Conservation (phyloP, 805 yeast species). For the Wickerhamiella brachini region DNA sequence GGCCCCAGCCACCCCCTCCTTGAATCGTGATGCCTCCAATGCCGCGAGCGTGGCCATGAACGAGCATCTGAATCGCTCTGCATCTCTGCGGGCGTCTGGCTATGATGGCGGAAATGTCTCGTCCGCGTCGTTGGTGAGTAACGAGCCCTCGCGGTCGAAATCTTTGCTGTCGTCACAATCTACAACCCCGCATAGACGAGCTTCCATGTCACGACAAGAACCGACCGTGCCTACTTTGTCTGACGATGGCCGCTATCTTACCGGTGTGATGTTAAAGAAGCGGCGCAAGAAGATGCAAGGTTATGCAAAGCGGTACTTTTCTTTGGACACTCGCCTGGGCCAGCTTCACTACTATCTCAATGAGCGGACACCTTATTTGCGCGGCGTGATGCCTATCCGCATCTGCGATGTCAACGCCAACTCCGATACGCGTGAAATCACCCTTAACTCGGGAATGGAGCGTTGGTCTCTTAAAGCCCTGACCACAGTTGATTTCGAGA, state of each 20-base stretch:
- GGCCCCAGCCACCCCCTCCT: background rate
- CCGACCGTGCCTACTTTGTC: background rate
- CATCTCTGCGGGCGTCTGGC: background rate
- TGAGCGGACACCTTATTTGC: conserved; percentile 52
- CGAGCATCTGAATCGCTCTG: background rate
- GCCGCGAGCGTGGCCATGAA: background rate
- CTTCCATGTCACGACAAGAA: background rate
- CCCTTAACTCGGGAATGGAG: conserved; percentile 89
- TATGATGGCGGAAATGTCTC: background rate
- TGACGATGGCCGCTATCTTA: conserved; percentile 34
- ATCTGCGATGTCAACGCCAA: conserved; percentile 75
- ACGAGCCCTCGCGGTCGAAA: background rate
- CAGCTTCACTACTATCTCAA: conserved; percentile 69
- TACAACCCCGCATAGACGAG: conserved; percentile 9
- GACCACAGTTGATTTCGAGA: conserved; percentile 49
- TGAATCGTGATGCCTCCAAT: background rate
- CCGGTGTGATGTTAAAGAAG: conserved; percentile 66
- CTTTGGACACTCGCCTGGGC: conserved; percentile 69
- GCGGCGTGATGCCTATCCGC: conserved; percentile 86
- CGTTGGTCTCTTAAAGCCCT: conserved; percentile 76
- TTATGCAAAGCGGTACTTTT: conserved; percentile 71
- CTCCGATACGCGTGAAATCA: conserved; percentile 49
- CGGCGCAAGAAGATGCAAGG: conserved; percentile 79
- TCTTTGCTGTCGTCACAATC: background rate
- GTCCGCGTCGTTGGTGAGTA: background rate